Evolutionary conservation across 306 rosid genomes (phyloP).

Genomic region (Potentilla sterilis): DNA sequence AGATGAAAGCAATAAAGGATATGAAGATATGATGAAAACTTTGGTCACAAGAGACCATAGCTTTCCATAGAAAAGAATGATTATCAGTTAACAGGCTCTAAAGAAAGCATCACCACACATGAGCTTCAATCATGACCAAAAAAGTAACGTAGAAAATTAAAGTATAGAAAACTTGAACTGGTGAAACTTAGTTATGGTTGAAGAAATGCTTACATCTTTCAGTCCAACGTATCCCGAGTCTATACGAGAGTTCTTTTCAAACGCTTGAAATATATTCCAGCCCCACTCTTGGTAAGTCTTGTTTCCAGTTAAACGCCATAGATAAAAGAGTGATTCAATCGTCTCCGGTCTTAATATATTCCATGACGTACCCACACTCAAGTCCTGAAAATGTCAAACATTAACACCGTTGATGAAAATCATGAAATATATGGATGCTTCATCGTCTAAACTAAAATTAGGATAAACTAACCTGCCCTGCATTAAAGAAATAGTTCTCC

Average conservation of each 20-base stretch:
- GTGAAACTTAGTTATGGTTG: constrained; percentile 6
- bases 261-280: constrained; percentile 99
- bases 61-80: neutral
- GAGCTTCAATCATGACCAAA: constrained; percentile 2
- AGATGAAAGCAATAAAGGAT: neutral
- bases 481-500: constrained; percentile 80
- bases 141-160: neutral
- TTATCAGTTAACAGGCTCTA: neutral
- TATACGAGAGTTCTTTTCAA: constrained; percentile 87
- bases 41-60: neutral
- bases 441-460: constrained; percentile 13
- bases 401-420: constrained; percentile 17
- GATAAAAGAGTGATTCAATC: constrained; percentile 90
- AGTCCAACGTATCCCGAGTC: constrained; percentile 96
- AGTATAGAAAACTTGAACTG: constrained; percentile 21
- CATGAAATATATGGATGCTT: neutral
- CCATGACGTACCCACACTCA: constrained; percentile 98
- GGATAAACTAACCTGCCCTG: constrained; percentile 70
- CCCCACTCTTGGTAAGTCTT: constrained; percentile 99
- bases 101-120: neutral
- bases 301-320: constrained; percentile 95
- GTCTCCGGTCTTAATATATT: constrained; percentile 98
- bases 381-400: constrained; percentile 53
- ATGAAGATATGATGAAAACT: neutral
- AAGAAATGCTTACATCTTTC: constrained; percentile 72